phyloP scores from a whole-genome alignment of 208 protist species.

The Angomonas ambiguus region DNA sequence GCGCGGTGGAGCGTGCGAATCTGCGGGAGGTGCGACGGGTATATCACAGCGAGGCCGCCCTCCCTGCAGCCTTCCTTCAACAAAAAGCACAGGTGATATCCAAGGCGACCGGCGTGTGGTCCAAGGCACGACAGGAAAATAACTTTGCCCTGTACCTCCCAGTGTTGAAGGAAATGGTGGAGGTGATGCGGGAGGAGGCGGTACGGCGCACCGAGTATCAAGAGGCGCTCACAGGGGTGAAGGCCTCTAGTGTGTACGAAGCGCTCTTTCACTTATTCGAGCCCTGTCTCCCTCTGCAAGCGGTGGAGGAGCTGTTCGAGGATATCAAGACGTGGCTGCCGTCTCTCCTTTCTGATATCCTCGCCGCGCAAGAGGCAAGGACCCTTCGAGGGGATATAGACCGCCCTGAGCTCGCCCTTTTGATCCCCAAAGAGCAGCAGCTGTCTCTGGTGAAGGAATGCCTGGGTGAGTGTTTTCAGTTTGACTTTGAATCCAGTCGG shows the following conservation, averaged over 20 bases:
- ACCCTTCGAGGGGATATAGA: not conserved
- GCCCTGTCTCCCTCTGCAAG: conserved; percentile 42
- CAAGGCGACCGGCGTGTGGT: conserved; percentile 28
- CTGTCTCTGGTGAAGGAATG: conserved; percentile 21
- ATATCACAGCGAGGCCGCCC: conserved; percentile 19
- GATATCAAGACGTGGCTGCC: conserved; percentile 64
- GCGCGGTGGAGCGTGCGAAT: conserved; percentile 34
- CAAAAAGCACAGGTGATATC: conserved; percentile 28
- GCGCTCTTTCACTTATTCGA: conserved; percentile 58
- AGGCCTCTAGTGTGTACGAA: conserved; percentile 32
- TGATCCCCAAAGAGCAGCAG: conserved; percentile 39
- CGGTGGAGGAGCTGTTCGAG: conserved; percentile 43
- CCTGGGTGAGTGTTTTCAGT: conserved; percentile 53
- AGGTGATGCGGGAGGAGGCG: conserved; percentile 37
- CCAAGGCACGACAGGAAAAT: conserved; percentile 36
- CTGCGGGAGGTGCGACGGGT: conserved; percentile 44
- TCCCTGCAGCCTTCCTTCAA: conserved; percentile 35
- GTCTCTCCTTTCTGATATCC: conserved; percentile 42
- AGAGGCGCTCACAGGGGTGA: not conserved
- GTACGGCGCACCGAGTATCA: conserved; percentile 17
- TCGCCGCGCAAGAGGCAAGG: conserved; percentile 24
- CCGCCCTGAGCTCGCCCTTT: conserved; percentile 4
- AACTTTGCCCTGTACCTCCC: conserved; percentile 42
- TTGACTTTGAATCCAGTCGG: conserved; percentile 68
- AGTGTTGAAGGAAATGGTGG: conserved; percentile 40